These are phyloP conservation scores for Fusarium abutilonis DNA, from an alignment of 2,329 filamentous ascomycete species.

Conservation along the genomic window DNA sequence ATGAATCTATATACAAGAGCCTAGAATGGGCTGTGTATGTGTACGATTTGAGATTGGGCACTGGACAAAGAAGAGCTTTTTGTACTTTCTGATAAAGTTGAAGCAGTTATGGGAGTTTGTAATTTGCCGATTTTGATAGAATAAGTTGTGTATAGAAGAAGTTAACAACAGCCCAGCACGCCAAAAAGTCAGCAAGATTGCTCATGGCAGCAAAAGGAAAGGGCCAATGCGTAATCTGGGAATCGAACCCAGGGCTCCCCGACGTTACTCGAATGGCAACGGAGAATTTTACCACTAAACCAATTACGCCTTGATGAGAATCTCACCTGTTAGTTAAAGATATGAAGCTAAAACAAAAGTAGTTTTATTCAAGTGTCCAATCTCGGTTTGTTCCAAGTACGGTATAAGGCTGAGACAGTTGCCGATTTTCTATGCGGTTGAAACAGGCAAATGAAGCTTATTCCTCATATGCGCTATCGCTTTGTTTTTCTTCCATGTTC, in stretches of 20 bases:
- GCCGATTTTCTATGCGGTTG: no score
- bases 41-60: constrained; percentile 1
- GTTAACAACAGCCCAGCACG: no score
- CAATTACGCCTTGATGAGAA: not conserved
- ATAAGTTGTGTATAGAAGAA: no score
- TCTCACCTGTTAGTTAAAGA: not conserved
- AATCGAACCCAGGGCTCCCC: constrained; percentile 31
- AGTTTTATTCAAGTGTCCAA: no score
- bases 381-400: no score
- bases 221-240: constrained; percentile 19
- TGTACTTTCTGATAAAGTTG: not conserved
- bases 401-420: no score
- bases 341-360: not conserved
- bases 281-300: constrained; percentile 34
- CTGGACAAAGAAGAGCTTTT: not conserved
- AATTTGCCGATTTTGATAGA: not conserved
- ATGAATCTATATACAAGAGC: constrained; percentile 4
- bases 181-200: not conserved
- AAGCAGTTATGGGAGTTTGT: not conserved
- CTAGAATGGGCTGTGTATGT: not conserved
- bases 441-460: not conserved
- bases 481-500: not conserved
- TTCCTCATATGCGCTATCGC: not conserved
- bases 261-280: constrained; percentile 26
- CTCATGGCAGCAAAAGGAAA: not conserved